Evolutionary conservation across 306 rosid genomes (phyloP).

Genomic region (Medicago arabica): DNA sequence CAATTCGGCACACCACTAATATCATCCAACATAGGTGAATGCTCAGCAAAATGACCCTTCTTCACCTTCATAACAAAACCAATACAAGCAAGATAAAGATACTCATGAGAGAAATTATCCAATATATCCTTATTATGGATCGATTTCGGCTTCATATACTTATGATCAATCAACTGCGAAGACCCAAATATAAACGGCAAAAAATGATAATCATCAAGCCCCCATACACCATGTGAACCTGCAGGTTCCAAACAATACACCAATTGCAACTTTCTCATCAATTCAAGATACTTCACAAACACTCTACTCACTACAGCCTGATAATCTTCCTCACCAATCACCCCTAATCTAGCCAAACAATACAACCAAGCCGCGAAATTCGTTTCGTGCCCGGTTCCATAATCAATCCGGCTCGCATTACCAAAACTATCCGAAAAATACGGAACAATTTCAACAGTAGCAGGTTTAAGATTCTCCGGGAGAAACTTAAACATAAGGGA

Average conservation of each 20-base stretch:
- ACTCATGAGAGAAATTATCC: constrained; percentile 82
- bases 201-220: constrained; percentile 92
- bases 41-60: constrained; percentile 96
- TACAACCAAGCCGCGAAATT: constrained; percentile 93
- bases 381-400: constrained; percentile 96
- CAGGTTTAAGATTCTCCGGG: constrained; percentile 54
- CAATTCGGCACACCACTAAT: constrained; percentile 95
- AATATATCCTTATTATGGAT: constrained; percentile 86
- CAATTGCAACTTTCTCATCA: constrained; percentile 91
- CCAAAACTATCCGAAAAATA: constrained; percentile 86
- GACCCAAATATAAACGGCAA: constrained; percentile 88
- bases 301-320: constrained; percentile 70
- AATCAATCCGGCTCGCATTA: constrained; percentile 84
- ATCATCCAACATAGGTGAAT: constrained; percentile 95
- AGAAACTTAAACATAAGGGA: constrained; percentile 64
- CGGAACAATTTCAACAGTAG: constrained; percentile 67
- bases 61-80: constrained; percentile 86
- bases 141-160: constrained; percentile 95
- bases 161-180: constrained; percentile 89
- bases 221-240: constrained; percentile 99
- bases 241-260: constrained; percentile 90
- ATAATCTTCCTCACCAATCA: constrained; percentile 78
- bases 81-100: constrained; percentile 72
- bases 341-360: constrained; percentile 71
- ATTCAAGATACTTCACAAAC: constrained; percentile 74